A percentile compares a stretch with the other conserved stretches of the same genome.
phyloP scores from a whole-genome alignment of 1,284 basidiomycete genomes.

The Boletus semigastroideus region DNA sequence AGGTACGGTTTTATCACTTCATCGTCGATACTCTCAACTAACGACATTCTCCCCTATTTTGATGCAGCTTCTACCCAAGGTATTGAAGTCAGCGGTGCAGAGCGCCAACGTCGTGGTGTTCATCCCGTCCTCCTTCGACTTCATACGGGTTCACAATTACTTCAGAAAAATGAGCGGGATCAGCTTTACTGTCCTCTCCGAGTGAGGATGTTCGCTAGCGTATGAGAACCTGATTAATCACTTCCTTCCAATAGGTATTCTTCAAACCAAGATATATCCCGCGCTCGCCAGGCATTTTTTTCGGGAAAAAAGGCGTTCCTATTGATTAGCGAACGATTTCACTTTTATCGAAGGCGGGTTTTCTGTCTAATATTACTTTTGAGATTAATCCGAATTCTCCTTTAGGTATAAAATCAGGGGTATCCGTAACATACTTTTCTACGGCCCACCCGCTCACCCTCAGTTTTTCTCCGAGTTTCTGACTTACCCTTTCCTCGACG shows the following conservation, averaged over 20 bases:
- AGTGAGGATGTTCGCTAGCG: conserved; percentile 49
- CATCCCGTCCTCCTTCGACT: conserved; percentile 96
- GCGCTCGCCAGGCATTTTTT: conserved; percentile 93
- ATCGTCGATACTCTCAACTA: not conserved
- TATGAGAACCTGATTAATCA: not conserved
- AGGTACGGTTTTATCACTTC: conserved; percentile 48
- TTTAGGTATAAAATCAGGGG: conserved; percentile 87
- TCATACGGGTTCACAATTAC: conserved; percentile 87
- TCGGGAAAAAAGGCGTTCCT: conserved; percentile 84
- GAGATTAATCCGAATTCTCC: not conserved
- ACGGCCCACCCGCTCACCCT: conserved; percentile 86
- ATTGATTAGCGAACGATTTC: conserved; percentile 93
- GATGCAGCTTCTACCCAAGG: conserved; percentile 68
- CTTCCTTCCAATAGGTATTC: conserved; percentile 72
- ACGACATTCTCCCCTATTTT: not conserved
- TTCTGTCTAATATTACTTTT: conserved; percentile 1
- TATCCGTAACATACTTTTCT: conserved; percentile 91
- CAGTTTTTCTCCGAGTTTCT: conserved; percentile 91
- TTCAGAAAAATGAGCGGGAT: conserved; percentile 74
- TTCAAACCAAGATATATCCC: conserved; percentile 88
- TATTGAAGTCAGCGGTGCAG: conserved; percentile 90
- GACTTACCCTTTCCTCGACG: conserved; percentile 83
- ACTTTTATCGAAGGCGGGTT: conserved; percentile 87
- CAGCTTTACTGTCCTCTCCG: conserved; percentile 83
- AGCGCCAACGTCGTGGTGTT: conserved; percentile 87